These are phyloP conservation scores for Amanita rubescens DNA, from an alignment of 768 basidiomycete genomes.

Conservation along the genomic window DNA sequence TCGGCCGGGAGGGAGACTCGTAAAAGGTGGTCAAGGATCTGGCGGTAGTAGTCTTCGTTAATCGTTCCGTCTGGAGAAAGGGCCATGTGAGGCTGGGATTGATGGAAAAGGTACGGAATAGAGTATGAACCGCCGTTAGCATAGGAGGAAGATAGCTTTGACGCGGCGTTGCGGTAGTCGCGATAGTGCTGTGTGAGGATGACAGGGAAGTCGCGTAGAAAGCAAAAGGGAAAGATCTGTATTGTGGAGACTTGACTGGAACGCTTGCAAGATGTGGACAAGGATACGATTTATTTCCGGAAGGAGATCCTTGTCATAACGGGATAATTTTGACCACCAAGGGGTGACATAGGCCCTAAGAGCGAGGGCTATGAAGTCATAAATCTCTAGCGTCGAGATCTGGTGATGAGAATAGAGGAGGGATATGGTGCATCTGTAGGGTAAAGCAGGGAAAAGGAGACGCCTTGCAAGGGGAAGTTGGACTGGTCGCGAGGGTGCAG, in stretches of 20 bases:
- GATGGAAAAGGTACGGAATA: constrained; percentile 66
- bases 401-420: constrained; percentile 42
- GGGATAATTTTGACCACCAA: constrained; percentile 82
- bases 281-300: constrained; percentile 61
- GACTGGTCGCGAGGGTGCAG: constrained; percentile 18
- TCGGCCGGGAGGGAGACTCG: constrained; percentile 64
- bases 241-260: constrained; percentile 50
- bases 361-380: constrained; percentile 74
- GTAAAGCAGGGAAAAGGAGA: constrained; percentile 54
- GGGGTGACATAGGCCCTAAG: constrained; percentile 73
- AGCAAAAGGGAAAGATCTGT: constrained; percentile 56
- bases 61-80: constrained; percentile 56
- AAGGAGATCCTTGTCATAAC: constrained; percentile 78
- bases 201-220: constrained; percentile 52
- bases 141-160: constrained; percentile 63
- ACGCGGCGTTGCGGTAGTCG: constrained; percentile 66
- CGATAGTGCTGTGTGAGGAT: constrained; percentile 69
- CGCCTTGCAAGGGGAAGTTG: constrained; percentile 41
- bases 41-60: constrained; percentile 73
- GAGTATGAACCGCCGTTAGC: constrained; percentile 58
- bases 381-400: constrained; percentile 64
- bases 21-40: constrained; percentile 71
- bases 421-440: constrained; percentile 38
- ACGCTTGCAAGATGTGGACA: constrained; percentile 44
- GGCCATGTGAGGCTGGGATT: constrained; percentile 81